Percentiles rank a stretch among this genome's conserved stretches.
Conservation (phyloP, 164 flowering plant species). For the Cinnamomum chago region DNA sequence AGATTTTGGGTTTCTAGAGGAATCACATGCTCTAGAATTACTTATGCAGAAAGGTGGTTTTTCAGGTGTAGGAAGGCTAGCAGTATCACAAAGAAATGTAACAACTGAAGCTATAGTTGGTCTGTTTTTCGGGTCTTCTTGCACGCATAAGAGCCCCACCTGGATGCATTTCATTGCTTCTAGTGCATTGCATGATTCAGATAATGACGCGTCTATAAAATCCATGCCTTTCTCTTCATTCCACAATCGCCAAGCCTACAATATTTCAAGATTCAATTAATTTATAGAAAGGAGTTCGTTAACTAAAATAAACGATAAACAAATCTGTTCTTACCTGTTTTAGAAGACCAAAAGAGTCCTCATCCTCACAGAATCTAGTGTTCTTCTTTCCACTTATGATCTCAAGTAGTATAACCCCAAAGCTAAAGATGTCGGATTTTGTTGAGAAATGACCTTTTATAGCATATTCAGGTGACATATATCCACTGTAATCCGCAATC, state of each 20-base stretch:
- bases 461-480: constrained; percentile 55
- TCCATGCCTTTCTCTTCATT: neutral
- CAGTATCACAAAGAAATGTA: neutral
- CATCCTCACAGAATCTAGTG: constrained; percentile 29
- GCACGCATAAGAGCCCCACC: neutral
- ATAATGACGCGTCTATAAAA: neutral
- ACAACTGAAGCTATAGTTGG: constrained; percentile 4
- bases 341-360: constrained; percentile 8
- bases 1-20: neutral
- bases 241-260: neutral
- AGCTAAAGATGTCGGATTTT: constrained; percentile 54
- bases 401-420: constrained; percentile 47
- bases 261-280: neutral
- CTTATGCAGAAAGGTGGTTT: neutral
- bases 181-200: neutral
- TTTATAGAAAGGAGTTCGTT: neutral
- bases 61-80: neutral
- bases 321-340: neutral
- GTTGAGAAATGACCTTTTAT: constrained; percentile 41
- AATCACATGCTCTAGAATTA: neutral
- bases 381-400: constrained; percentile 44
- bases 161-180: neutral
- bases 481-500: constrained; percentile 35
- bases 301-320: neutral
- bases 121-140: constrained; percentile 5